A percentile compares a stretch with the other conserved stretches of the same genome.
Conservation (phyloP, 306 rosid genomes). For the Comarum palustre region DNA sequence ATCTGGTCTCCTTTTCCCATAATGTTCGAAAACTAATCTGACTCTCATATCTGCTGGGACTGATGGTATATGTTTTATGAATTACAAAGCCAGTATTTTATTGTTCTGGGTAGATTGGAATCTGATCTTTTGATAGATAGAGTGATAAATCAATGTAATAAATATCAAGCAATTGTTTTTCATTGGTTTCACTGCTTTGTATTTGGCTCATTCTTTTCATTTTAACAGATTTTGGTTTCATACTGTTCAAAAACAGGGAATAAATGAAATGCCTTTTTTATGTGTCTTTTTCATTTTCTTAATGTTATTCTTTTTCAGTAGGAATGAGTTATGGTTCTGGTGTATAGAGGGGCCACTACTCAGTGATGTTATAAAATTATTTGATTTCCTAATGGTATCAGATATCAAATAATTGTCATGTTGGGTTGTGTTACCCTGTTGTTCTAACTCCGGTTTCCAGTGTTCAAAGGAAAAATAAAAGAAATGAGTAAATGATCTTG, state of each 20-base stretch:
- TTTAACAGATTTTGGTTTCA: neutral
- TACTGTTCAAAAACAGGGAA: too few species aligned
- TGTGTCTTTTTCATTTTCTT: neutral
- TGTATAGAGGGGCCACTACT: neutral
- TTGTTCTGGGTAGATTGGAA: neutral
- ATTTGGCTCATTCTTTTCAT: neutral
- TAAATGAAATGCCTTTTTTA: too few species aligned
- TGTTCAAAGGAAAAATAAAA: neutral
- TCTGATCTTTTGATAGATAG: neutral
- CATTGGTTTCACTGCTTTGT: neutral
- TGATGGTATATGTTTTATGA: conserved; percentile 1
- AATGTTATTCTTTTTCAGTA: neutral
- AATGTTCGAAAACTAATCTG: neutral
- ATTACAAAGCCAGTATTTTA: neutral
- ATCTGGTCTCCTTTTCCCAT: neutral
- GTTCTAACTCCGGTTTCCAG: neutral
- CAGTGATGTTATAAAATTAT: neutral
- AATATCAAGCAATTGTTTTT: neutral
- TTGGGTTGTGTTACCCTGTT: neutral
- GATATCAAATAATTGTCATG: neutral
- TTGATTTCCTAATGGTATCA: neutral
- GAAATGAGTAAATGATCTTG: neutral
- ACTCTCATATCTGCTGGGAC: neutral
- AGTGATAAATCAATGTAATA: neutral
- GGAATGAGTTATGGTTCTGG: neutral